Evolutionary conservation across 2,329 filamentous ascomycete species (phyloP).

Genomic region (Fonsecaea nubica): DNA sequence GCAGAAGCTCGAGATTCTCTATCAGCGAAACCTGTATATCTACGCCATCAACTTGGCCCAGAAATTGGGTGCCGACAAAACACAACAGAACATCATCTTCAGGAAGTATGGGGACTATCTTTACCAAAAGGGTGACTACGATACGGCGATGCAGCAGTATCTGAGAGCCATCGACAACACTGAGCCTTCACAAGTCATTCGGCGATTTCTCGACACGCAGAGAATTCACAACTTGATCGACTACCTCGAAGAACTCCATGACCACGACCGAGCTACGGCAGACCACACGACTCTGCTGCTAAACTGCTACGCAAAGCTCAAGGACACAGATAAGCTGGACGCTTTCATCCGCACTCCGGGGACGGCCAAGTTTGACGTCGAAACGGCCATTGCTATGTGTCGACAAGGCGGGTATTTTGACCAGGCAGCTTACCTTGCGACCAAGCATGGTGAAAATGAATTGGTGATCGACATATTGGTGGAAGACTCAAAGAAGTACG

Average conservation of each 20-base stretch:
- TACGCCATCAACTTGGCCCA: constrained; percentile 91
- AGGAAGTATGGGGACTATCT: constrained; percentile 92
- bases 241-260: constrained; percentile 94
- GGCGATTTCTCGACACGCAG: constrained; percentile 97
- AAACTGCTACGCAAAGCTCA: constrained; percentile 97
- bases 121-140: constrained; percentile 94
- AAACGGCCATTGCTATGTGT: constrained; percentile 97
- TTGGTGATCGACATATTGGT: constrained; percentile 95
- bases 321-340: constrained; percentile 95
- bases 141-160: constrained; percentile 99
- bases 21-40: constrained; percentile 90
- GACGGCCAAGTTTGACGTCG: constrained; percentile 93
- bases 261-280: constrained; percentile 88
- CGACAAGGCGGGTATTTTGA: constrained; percentile 96
- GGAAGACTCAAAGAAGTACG: constrained; percentile 90
- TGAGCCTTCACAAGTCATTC: constrained; percentile 93
- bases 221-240: constrained; percentile 96
- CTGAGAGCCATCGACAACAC: constrained; percentile 94
- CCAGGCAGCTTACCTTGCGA: constrained; percentile 92
- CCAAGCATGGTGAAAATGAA: constrained; percentile 91
- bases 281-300: constrained; percentile 94
- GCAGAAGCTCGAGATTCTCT: constrained; percentile 90
- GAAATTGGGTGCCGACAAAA: constrained; percentile 78
- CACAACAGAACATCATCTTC: constrained; percentile 90
- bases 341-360: constrained; percentile 95